Evolutionary conservation across 305 asterid species (phyloP).

Genomic region (Fraxinus latifolia): DNA sequence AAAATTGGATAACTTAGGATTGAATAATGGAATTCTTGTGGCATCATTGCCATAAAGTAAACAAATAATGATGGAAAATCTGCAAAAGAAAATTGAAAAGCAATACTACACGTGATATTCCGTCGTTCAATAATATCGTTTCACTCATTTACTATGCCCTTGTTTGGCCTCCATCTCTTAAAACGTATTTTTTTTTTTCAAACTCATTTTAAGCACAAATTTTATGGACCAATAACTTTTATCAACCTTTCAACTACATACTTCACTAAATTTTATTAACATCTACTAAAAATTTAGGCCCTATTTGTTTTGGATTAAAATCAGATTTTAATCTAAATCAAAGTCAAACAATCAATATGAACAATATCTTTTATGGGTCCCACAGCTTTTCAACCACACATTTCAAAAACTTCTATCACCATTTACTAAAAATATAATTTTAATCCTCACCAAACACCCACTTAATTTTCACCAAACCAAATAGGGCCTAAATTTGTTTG

Average conservation of each 20-base stretch:
- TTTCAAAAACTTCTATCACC: no score
- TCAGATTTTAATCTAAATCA: no score
- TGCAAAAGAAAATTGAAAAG: neutral
- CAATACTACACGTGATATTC: neutral
- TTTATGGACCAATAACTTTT: no score
- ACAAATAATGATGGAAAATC: neutral
- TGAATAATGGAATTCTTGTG: neutral
- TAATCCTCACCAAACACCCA: no score
- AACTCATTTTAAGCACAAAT: neutral
- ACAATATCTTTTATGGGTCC: no score
- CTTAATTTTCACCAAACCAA: neutral
- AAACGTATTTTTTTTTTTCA: no score
- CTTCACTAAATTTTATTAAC: no score
- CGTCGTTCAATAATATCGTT: neutral
- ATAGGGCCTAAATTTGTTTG: neutral
- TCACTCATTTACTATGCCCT: neutral
- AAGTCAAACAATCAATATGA: no score
- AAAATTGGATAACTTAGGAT: neutral
- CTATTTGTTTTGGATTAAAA: no score
- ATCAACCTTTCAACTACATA: neutral
- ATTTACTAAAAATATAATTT: no score
- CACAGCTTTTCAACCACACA: no score
- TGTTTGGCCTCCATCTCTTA: neutral
- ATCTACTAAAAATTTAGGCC: no score
- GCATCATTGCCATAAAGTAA: neutral